Evolutionary conservation across 495 filamentous ascomycete genomes (phyloP).

Genomic region (Beverwykella pulmonaria): DNA sequence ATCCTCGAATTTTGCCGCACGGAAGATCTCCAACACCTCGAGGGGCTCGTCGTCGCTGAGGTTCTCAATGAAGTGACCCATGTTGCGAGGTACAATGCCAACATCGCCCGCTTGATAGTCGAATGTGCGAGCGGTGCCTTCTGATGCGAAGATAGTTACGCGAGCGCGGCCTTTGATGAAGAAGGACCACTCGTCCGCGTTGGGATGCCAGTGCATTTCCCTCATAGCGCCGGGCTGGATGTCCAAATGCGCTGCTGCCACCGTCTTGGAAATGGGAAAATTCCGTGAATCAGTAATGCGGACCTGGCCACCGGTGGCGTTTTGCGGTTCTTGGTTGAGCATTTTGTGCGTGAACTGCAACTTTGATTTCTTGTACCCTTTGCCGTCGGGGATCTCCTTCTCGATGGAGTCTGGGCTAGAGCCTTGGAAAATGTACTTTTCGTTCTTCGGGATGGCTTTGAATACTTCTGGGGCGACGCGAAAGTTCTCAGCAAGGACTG

Average conservation of each 20-base stretch:
- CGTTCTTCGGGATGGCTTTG: constrained; percentile 56
- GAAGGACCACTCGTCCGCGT: constrained; percentile 75
- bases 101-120: constrained; percentile 76
- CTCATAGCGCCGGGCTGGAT: constrained; percentile 73
- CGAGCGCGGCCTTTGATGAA: constrained; percentile 70
- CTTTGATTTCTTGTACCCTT: constrained; percentile 59
- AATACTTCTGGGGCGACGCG: constrained; percentile 62
- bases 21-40: constrained; percentile 68
- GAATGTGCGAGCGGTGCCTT: constrained; percentile 64
- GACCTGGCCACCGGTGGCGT: constrained; percentile 59
- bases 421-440: constrained; percentile 74
- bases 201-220: constrained; percentile 80
- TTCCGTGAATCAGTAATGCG: constrained; percentile 68
- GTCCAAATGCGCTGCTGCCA: constrained; percentile 63
- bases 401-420: constrained; percentile 61
- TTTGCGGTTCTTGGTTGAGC: constrained; percentile 59
- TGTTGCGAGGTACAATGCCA: constrained; percentile 66
- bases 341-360: constrained; percentile 64
- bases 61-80: constrained; percentile 76
- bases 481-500: constrained; percentile 68
- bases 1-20: constrained; percentile 66
- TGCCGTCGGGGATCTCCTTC: constrained; percentile 47
- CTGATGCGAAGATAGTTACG: constrained; percentile 66
- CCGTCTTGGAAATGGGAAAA: constrained; percentile 65
- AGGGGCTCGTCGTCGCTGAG: constrained; percentile 67